phyloP scores from a whole-genome alignment of 179 eudicot genomes.

The Amaranthus tricolor region DNA sequence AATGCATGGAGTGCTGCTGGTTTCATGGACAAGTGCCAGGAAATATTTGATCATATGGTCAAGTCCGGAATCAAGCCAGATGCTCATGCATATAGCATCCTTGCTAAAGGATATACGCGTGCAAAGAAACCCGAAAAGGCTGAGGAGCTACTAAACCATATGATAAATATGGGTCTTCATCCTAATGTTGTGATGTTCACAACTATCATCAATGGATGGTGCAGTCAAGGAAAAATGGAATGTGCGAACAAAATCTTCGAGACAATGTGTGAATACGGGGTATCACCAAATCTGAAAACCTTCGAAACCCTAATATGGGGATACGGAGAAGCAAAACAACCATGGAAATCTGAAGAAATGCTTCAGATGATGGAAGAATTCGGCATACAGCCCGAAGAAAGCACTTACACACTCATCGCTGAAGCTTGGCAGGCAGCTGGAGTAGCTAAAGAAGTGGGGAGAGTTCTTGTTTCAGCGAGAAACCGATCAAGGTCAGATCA shows the following conservation, averaged over 20 bases:
- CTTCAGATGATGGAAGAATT: conserved; percentile 54
- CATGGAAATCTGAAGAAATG: conserved; percentile 61
- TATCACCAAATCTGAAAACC: conserved; percentile 62
- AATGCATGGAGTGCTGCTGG: conserved; percentile 77
- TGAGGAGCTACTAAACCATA: conserved; percentile 49
- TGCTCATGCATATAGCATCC: conserved; percentile 64
- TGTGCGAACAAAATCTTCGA: conserved; percentile 50
- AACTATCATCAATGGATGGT: conserved; percentile 73
- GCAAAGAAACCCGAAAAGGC: conserved; percentile 63
- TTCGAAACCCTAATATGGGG: conserved; percentile 77
- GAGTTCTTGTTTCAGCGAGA: conserved; percentile 20
- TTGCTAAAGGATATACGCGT: conserved; percentile 71
- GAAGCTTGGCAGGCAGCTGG: conserved; percentile 58
- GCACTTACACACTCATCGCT: conserved; percentile 44
- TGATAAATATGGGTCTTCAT: conserved; percentile 38
- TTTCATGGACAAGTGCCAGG: conserved; percentile 60
- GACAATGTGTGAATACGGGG: conserved; percentile 44
- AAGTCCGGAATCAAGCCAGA: conserved; percentile 64
- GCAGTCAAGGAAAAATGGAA: conserved; percentile 60
- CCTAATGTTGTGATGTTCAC: conserved; percentile 77
- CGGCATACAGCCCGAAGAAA: conserved; percentile 49
- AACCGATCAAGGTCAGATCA: conserved; percentile 12
- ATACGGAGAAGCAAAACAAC: conserved; percentile 64
- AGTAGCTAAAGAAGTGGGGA: conserved; percentile 36
- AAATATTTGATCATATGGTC: conserved; percentile 70